Conservation (phyloP, 2,329 filamentous ascomycete genomes). For the Fusarium buharicum region DNA sequence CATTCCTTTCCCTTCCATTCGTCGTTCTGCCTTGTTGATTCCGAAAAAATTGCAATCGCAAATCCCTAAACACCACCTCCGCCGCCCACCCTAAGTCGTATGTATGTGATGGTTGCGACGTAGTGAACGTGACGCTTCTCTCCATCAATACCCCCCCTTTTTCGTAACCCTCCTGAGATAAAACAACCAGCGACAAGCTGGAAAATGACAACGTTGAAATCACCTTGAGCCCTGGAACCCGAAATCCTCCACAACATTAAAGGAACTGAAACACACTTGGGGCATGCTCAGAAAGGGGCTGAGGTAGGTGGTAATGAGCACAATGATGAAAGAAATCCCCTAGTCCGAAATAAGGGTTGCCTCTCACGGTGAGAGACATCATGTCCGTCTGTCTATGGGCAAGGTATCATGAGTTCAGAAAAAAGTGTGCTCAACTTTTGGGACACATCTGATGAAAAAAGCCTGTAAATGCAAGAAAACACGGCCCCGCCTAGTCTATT, state of each 20-base stretch:
- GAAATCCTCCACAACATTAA: conserved; percentile 46
- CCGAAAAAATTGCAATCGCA: conserved; percentile 31
- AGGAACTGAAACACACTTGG: conserved; percentile 45
- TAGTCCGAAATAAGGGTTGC: conserved; percentile 45
- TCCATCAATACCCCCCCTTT: conserved; percentile 34
- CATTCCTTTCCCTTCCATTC: conserved; percentile 5
- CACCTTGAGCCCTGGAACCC: conserved; percentile 34
- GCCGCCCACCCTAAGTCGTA: conserved; percentile 22
- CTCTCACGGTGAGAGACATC: conserved; percentile 49
- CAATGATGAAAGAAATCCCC: conserved; percentile 47
- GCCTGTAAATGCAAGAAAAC: conserved; percentile 61
- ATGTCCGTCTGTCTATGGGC: conserved; percentile 57
- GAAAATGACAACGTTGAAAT: conserved; percentile 26
- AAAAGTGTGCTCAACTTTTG: conserved; percentile 57
- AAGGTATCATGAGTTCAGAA: conserved; percentile 62
- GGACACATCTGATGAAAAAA: conserved; percentile 57
- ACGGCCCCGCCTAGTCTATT: conserved; percentile 62
- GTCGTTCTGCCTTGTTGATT: conserved; percentile 36
- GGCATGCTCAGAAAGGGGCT: conserved; percentile 40
- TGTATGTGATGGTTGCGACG: conserved; percentile 29
- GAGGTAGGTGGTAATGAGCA: conserved; percentile 46
- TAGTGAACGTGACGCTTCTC: conserved; percentile 18
- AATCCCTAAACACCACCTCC: conserved; percentile 34
- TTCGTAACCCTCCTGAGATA: conserved; percentile 30
- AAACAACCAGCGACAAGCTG: conserved; percentile 37